phyloP scores from a whole-genome alignment of 768 basidiomycete species.

The Boletales sp. region DNA sequence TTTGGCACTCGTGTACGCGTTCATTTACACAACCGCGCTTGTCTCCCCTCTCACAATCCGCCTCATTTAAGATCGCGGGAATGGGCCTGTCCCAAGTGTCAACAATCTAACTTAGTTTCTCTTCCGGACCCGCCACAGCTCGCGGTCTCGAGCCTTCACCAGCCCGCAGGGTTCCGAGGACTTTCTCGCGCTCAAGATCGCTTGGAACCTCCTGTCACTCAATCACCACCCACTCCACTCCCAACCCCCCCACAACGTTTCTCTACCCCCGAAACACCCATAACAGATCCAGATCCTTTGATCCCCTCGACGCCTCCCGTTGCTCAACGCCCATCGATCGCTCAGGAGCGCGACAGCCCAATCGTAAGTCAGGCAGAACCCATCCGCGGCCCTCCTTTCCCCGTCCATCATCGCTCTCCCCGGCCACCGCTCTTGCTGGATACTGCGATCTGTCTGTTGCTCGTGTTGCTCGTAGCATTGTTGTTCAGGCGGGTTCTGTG shows the following conservation, averaged over 20 bases:
- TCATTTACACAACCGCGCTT: conserved; percentile 9
- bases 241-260: conserved; percentile 20
- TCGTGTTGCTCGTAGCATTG: conserved; percentile 65
- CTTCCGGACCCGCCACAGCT: conserved; percentile 60
- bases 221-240: conserved; percentile 10
- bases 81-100: conserved; percentile 77
- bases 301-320: conserved; percentile 13
- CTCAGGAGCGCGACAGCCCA: conserved; percentile 9
- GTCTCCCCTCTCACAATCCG: conserved; percentile 8
- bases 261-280: conserved; percentile 8
- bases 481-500: conserved; percentile 57
- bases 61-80: conserved; percentile 58
- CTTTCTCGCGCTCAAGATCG: conserved; percentile 14
- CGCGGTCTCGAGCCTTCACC: conserved; percentile 13
- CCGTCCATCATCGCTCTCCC: conserved; percentile 17
- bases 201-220: conserved; percentile 13
- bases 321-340: conserved; percentile 8
- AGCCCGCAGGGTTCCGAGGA: conserved; percentile 21
- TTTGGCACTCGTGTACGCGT: conserved; percentile 66
- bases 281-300: conserved; percentile 14
- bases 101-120: conserved; percentile 59
- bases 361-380: conserved; percentile 8
- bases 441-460: conserved; percentile 66
- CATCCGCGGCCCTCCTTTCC: conserved; percentile 15
- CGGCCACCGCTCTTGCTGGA: conserved; percentile 66